Evolutionary conservation across 2,329 filamentous ascomycete species (phyloP), one percentile per base, ranked within the genome.

Genomic region (Fusarium pseudocircinatum): DNA sequence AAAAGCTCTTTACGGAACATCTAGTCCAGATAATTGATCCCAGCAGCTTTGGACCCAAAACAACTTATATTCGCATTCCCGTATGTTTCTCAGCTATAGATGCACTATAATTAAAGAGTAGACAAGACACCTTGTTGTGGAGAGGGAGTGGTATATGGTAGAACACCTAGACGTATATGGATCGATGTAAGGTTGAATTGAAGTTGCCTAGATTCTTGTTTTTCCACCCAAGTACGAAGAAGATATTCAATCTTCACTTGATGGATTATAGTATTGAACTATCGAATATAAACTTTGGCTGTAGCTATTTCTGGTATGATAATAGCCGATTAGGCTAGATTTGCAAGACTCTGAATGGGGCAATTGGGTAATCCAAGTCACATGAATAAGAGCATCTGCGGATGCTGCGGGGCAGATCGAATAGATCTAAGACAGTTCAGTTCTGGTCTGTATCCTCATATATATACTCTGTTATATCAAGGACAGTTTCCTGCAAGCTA

Each of bases 381-480:
- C 71, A 74, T 74, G 71, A 50, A 74, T 56, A 44, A 34, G 20
- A 34, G 46, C 52, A 62, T 53, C 67, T 74, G 71, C 63, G 60
- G 71, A 43, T 18, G 37, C 30, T 65, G 71, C 53, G 67, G 71
- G 71, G 71, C 52, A 37, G 22, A 60, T 13, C 16, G 24, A 28
- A 37, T 39, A 54, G 22, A 53, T 67, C 59, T 49, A 50, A 73
- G 60, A 67, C 66, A 54, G 28, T 15, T 15, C 6, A 34, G 24
- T 28, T 40, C 26, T 7, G 24, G 7, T 28, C 24, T 30, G 30
- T n/a, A 26, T 20, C 37, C 1, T 42, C 5, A 4, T 34, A 2
- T 26, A 4, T 26, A n/a, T n/a, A 28, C 15, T 11, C 11, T 15
- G 14, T 13, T 26, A 11, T 39, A 26, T 14, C 4, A 2, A 64